phyloP scores from a whole-genome alignment of 176 grass and related monocot species.

The Triticum urartu region DNA sequence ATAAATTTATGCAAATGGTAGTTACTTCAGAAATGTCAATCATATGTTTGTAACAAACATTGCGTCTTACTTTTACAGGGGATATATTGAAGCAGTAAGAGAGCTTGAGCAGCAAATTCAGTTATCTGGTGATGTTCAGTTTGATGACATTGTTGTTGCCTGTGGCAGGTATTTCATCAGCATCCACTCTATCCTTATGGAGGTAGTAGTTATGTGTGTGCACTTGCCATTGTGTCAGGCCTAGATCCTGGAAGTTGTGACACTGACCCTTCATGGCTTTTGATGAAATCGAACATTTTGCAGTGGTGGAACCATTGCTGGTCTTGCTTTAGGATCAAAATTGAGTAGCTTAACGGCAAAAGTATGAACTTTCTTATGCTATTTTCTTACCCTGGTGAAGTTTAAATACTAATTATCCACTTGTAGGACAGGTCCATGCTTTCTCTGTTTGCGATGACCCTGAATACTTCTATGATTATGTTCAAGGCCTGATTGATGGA shows the following conservation, averaged over 20 bases:
- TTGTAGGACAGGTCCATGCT: constrained; percentile 78
- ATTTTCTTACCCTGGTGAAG: constrained; percentile 17
- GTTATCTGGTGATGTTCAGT: constrained; percentile 44
- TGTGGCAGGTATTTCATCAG: constrained; percentile 76
- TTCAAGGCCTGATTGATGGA: constrained; percentile 90
- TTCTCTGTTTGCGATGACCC: constrained; percentile 96
- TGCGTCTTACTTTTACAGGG: constrained; percentile 51
- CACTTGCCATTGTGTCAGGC: background rate
- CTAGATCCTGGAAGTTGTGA: background rate
- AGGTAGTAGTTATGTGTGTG: background rate
- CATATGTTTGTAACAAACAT: background rate
- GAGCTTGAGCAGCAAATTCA: constrained; percentile 84
- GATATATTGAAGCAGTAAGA: constrained; percentile 90
- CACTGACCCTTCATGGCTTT: background rate
- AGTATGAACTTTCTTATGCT: constrained; percentile 48
- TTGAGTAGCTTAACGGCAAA: constrained; percentile 86
- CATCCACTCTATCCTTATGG: background rate
- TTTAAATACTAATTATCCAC: constrained; percentile 28
- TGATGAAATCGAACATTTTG: constrained; percentile 37
- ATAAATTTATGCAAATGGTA: background rate
- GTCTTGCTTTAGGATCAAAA: constrained; percentile 82
- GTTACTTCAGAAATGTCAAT: background rate
- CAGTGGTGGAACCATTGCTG: constrained; percentile 96
- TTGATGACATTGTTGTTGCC: constrained; percentile 91
- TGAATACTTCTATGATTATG: constrained; percentile 78